Evolutionary conservation across 768 basidiomycete species (phyloP).

Genomic region (Favolaschia claudopus): DNA sequence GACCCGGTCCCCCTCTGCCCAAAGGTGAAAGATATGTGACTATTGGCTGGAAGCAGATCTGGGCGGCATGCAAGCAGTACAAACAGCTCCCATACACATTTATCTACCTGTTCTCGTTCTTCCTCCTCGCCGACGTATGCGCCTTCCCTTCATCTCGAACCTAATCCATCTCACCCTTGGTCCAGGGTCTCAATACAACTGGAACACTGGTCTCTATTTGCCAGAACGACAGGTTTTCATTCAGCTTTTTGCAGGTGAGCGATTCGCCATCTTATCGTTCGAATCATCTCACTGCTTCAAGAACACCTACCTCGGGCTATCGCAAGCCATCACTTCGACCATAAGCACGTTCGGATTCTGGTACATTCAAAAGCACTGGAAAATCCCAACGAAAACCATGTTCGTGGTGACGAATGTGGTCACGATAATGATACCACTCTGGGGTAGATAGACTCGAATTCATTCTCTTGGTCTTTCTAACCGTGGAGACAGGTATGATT

Average conservation of each 20-base stretch:
- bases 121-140: slow-evolving; percentile 78
- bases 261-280: slow-evolving; percentile 8
- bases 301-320: slow-evolving; percentile 68
- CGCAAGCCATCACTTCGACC: slow-evolving; percentile 80
- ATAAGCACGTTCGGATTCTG: slow-evolving; percentile 79
- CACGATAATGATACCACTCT: slow-evolving; percentile 80
- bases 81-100: slow-evolving; percentile 84
- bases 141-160: not conserved
- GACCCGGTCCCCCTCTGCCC: slow-evolving; percentile 81
- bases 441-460: slow-evolving; percentile 64
- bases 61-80: slow-evolving; percentile 77
- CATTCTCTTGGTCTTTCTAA: not conserved
- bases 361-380: slow-evolving; percentile 84
- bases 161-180: not conserved
- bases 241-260: slow-evolving; percentile 85
- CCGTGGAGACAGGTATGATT: slow-evolving; percentile 53
- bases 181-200: slow-evolving; percentile 81
- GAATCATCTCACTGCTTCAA: not conserved
- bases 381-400: slow-evolving; percentile 84
- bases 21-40: slow-evolving; percentile 80
- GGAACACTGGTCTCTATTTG: slow-evolving; percentile 78
- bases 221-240: slow-evolving; percentile 82
- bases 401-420: slow-evolving; percentile 81
- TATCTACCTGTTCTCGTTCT: slow-evolving; percentile 77
- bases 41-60: slow-evolving; percentile 91